These are phyloP conservation scores for Xylaria sp. DNA, from an alignment of 2,329 filamentous ascomycete genomes.

Conservation along the genomic window DNA sequence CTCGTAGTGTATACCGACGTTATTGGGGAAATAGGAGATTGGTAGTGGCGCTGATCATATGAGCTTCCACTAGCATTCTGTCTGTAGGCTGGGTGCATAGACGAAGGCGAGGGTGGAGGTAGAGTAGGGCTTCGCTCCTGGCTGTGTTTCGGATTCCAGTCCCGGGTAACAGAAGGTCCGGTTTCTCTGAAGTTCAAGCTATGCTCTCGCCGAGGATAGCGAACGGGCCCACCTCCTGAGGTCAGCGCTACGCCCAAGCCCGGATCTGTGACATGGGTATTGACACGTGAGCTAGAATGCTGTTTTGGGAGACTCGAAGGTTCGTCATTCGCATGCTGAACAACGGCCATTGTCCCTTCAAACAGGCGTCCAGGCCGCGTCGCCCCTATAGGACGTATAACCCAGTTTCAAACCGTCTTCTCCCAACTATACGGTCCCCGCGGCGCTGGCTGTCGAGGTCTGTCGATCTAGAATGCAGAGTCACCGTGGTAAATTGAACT, in stretches of 20 bases:
- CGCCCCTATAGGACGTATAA: conserved; percentile 10
- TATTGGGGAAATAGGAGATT: conserved; percentile 35
- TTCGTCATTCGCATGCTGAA: conserved; percentile 27
- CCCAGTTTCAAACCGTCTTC: neutral
- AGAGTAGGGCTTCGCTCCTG: conserved; percentile 38
- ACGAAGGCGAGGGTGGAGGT: conserved; percentile 32
- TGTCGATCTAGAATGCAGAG: conserved; percentile 1
- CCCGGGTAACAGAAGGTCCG: conserved; percentile 42
- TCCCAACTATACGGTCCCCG: neutral
- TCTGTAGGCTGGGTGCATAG: conserved; percentile 28
- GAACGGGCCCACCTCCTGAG: conserved; percentile 40
- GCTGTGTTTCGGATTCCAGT: conserved; percentile 44
- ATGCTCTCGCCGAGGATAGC: conserved; percentile 45
- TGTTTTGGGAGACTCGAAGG: conserved; percentile 28
- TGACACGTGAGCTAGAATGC: conserved; percentile 27
- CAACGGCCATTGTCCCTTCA: conserved; percentile 33
- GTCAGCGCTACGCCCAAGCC: conserved; percentile 38
- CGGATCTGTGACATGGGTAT: conserved; percentile 38
- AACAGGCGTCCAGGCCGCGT: conserved; percentile 16
- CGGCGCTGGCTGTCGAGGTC: neutral
- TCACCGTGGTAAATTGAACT: neutral
- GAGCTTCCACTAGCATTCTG: conserved; percentile 24
- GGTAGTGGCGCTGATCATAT: conserved; percentile 33
- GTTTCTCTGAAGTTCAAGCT: conserved; percentile 46
- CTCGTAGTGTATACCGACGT: conserved; percentile 33